phyloP scores from a whole-genome alignment of 83 land plant genomes.

The Isoetes engelmannii region DNA sequence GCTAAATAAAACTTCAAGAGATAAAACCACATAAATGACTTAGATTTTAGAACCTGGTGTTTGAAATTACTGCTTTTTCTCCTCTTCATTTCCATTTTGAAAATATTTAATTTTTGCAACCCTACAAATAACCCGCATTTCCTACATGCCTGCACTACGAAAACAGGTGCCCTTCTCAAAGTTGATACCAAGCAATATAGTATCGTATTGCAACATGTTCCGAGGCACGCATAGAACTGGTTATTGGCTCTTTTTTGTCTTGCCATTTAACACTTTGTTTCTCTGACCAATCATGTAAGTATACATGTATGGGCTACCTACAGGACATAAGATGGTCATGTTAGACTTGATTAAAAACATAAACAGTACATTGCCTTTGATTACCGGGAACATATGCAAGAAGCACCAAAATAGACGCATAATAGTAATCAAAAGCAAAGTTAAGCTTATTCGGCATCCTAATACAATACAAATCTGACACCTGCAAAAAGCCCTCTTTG shows the following conservation, averaged over 20 bases:
- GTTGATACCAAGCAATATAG: too few relatives aligned
- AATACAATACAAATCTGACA: constrained; percentile 50
- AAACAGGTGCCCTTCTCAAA: too few relatives aligned
- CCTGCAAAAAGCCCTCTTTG: constrained; percentile 25
- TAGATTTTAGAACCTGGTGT: too few relatives aligned
- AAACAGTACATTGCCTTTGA: neutral
- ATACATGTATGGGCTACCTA: constrained; percentile 83
- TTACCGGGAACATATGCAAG: constrained; percentile 66
- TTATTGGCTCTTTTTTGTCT: constrained; percentile 1
- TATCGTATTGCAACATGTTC: neutral
- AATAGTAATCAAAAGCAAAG: constrained; percentile 73
- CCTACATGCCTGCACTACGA: too few relatives aligned
- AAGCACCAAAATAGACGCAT: constrained; percentile 49
- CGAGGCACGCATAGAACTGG: neutral
- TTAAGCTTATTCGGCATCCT: constrained; percentile 92
- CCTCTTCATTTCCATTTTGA: too few relatives aligned
- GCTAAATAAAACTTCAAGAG: too few relatives aligned
- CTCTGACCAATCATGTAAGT: constrained; percentile 71
- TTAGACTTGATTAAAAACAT: neutral
- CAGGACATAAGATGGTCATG: neutral
- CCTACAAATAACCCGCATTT: too few relatives aligned
- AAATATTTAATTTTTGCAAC: too few relatives aligned
- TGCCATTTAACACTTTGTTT: constrained; percentile 55
- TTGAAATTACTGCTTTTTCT: too few relatives aligned
- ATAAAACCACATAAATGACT: too few relatives aligned